phyloP scores from a whole-genome alignment of 2,329 filamentous ascomycete genomes.

The Pseudogymnoascus sp. region DNA sequence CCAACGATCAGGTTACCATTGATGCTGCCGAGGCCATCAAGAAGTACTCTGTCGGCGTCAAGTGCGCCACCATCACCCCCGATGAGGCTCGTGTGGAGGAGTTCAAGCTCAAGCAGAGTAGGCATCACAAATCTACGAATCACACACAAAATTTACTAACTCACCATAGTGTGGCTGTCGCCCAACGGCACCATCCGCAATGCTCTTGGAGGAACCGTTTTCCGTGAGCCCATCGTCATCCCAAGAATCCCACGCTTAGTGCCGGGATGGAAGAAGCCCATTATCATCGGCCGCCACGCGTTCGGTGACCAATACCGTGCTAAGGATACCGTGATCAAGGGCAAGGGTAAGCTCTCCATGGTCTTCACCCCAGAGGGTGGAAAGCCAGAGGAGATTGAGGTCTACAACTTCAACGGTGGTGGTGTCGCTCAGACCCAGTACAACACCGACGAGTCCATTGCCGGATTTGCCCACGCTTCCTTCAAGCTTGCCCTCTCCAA shows the following conservation, averaged over 20 bases:
- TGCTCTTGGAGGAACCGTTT: conserved; percentile 83
- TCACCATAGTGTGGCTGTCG: conserved; percentile 78
- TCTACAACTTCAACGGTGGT: conserved; percentile 82
- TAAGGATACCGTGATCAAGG: conserved; percentile 79
- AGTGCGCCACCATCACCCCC: conserved; percentile 98
- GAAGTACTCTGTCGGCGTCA: conserved; percentile 98
- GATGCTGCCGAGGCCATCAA: conserved; percentile 96
- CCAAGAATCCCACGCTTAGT: conserved; percentile 86
- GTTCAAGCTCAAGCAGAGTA: conserved; percentile 97
- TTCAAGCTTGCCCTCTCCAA: conserved; percentile 93
- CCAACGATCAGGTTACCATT: conserved; percentile 89
- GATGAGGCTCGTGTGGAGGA: conserved; percentile 95
- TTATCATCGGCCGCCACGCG: conserved; percentile 97
- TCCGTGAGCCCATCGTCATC: conserved; percentile 98
- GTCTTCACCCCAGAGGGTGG: conserved; percentile 84
- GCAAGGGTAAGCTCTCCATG: conserved; percentile 84
- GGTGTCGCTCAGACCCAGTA: conserved; percentile 93
- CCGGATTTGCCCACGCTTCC: conserved; percentile 87
- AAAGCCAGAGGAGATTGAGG: conserved; percentile 76
- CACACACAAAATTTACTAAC: conserved; percentile 14
- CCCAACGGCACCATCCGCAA: conserved; percentile 87
- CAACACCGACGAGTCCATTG: conserved; percentile 95
- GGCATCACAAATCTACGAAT: conserved; percentile 28
- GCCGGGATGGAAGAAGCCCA: conserved; percentile 96
- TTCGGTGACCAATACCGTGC: conserved; percentile 98